These are phyloP conservation scores for Solanum neorickii DNA, from an alignment of 257 asterid species.

Conservation along the genomic window DNA sequence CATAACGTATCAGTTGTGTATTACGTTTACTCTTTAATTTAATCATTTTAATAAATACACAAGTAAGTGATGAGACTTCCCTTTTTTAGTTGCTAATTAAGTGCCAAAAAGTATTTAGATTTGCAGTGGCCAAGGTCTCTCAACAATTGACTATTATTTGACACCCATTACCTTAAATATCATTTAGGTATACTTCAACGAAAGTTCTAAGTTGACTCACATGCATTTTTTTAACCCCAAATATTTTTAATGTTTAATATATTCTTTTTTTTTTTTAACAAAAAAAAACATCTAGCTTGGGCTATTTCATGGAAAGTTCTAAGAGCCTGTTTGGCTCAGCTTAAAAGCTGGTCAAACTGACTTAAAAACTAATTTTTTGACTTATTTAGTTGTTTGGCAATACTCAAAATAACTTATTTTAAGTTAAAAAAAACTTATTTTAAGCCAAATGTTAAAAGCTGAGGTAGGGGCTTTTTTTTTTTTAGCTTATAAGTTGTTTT, in stretches of 20 bases:
- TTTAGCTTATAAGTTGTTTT: no score
- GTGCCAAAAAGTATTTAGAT: neutral
- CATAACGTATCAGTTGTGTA: slow-evolving; percentile 1
- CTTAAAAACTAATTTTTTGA: no score
- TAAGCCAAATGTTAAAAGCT: no score
- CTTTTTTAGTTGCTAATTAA: neutral
- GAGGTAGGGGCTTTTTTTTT: no score
- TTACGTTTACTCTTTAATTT: neutral
- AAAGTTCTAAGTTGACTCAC: neutral
- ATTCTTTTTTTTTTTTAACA: neutral
- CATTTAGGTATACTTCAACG: neutral
- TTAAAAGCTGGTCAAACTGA: no score
- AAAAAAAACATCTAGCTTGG: neutral
- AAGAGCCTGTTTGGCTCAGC: no score
- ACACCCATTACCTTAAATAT: neutral
- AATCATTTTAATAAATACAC: neutral
- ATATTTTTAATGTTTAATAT: neutral
- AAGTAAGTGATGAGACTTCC: neutral
- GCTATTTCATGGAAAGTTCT: neutral
- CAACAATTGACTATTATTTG: neutral
- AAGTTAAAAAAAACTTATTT: no score
- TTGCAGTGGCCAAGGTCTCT: neutral
- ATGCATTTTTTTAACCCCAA: neutral
- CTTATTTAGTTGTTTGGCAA: no score
- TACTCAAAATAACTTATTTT: no score